phyloP scores from a whole-genome alignment of 371 early-diverging fungal genomes.

The Mortierella sp. region DNA sequence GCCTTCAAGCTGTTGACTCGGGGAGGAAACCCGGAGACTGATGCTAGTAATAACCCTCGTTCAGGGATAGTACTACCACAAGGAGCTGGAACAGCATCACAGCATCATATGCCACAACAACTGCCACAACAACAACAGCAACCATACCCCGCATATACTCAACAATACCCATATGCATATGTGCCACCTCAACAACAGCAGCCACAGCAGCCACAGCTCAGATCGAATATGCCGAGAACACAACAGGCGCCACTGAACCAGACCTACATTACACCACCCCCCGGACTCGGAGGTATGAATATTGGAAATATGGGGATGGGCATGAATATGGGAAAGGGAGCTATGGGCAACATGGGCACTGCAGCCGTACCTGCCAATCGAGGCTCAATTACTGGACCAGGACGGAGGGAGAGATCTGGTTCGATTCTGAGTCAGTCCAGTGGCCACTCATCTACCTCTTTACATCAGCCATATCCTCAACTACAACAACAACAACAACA shows the following conservation, averaged over 20 bases:
- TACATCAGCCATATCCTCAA: slow-evolving; percentile 11
- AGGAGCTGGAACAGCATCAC: neutral
- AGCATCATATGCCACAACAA: slow-evolving; percentile 3
- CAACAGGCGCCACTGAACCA: slow-evolving; percentile 11
- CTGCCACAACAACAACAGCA: slow-evolving; percentile 15
- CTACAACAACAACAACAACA: slow-evolving; percentile 11
- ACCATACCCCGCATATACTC: slow-evolving; percentile 14
- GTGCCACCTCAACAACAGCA: slow-evolving; percentile 11
- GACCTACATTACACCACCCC: slow-evolving; percentile 10
- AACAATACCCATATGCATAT: slow-evolving; percentile 5
- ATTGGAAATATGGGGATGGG: slow-evolving; percentile 8
- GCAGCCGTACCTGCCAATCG: neutral
- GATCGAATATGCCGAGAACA: slow-evolving; percentile 4
- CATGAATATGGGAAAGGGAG: slow-evolving; percentile 3
- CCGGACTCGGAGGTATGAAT: slow-evolving; percentile 20
- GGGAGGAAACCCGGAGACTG: slow-evolving; percentile 11
- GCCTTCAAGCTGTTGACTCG: slow-evolving; percentile 35
- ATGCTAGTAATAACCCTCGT: slow-evolving; percentile 9
- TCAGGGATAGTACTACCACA: neutral
- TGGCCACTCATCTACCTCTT: neutral
- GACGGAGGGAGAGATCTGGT: slow-evolving; percentile 14
- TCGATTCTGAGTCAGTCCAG: slow-evolving; percentile 10
- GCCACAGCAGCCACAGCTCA: slow-evolving; percentile 13
- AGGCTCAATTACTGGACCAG: neutral
- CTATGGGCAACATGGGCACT: neutral